Base-by-base conservation (phyloP, 169 alveolate genomes). In the Plasmodium berghei region DNA sequence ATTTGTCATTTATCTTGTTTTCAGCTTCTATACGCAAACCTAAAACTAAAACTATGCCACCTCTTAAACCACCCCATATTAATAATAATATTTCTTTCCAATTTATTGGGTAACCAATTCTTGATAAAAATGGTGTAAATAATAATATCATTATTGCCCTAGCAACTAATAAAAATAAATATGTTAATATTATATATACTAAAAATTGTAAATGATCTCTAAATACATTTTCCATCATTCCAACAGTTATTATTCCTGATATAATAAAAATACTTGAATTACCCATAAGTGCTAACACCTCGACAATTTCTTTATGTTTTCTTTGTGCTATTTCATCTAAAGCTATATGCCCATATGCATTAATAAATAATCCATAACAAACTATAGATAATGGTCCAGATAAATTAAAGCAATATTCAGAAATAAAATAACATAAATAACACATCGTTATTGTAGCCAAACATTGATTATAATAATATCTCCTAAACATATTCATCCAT, bases 11-110 rank as follows among this genome's bases (percentile, higher is more conserved):
- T 49, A 97, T 93, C 49, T 91, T 93, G 10, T 80, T 72, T 62
- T 96, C 99, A 20, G 96, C 96, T 72, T 95, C 98, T 24, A 97
- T 93, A 20, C 97, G 94, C 71, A 97, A 92, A 0, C 98, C 98
- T 22, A 97, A 80, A 22, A 96, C 98, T 92, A 97, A 86, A 28
- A 96, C 97, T 20, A 97, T 95, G 69, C 98, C 99, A 0, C 99
- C 99, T 40, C 99, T 91, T 22, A 97, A 92, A 10, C 99, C 99
- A 0, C 98, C 98, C 97, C 97, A 97, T 18, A 95, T 91, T 61
- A 97, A 91, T 63, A 97, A 85, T 28, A 96, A 74, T 45, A 94
- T 96, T 87, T 96, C 98, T 69, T 96, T 96, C 91, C 94, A 95
- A 46, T 92, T 92, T 24, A 96, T 63, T 5, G 95, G 94, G 63